Evolutionary conservation across 139 green algal species (phyloP).

Genomic region (Asterochloris erici): DNA sequence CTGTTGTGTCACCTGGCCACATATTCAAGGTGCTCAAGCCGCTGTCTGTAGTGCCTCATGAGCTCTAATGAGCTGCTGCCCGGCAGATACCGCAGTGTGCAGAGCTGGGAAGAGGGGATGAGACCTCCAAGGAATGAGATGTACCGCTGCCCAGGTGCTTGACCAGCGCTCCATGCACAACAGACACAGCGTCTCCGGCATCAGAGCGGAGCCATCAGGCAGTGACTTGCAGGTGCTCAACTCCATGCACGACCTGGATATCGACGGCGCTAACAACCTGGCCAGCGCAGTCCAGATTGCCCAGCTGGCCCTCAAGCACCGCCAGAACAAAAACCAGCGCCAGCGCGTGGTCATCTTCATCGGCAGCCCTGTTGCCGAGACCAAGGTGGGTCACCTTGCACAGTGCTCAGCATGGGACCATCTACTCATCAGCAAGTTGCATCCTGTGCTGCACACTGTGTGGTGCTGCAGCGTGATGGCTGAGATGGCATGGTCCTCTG

Average conservation of each 20-base stretch:
- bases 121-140: too few relatives aligned
- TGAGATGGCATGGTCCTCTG: too few relatives aligned
- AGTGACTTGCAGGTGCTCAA: neutral
- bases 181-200: neutral
- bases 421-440: neutral
- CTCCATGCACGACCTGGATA: slow-evolving; percentile 59
- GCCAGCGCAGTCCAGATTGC: slow-evolving; percentile 89
- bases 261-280: slow-evolving; percentile 86
- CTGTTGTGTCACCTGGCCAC: too few relatives aligned
- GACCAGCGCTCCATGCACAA: slow-evolving; percentile 55
- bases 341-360: slow-evolving; percentile 97
- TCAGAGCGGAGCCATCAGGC: neutral
- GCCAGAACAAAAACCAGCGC: slow-evolving; percentile 99
- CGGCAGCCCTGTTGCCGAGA: slow-evolving; percentile 85
- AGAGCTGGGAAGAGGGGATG: too few relatives aligned
- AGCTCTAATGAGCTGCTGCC: too few relatives aligned
- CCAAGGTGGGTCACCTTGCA: slow-evolving; percentile 50
- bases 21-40: too few relatives aligned
- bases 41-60: too few relatives aligned
- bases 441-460: too few relatives aligned
- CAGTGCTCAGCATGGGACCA: neutral
- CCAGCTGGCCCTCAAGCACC: slow-evolving; percentile 97
- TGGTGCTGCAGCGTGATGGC: too few relatives aligned
- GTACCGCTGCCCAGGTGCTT: too few relatives aligned
- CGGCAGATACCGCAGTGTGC: too few relatives aligned